A percentile compares a stretch with the other conserved stretches of the same genome.
Conservation (phyloP, 2,329 filamentous ascomycete genomes). For the Penicillium sp. region DNA sequence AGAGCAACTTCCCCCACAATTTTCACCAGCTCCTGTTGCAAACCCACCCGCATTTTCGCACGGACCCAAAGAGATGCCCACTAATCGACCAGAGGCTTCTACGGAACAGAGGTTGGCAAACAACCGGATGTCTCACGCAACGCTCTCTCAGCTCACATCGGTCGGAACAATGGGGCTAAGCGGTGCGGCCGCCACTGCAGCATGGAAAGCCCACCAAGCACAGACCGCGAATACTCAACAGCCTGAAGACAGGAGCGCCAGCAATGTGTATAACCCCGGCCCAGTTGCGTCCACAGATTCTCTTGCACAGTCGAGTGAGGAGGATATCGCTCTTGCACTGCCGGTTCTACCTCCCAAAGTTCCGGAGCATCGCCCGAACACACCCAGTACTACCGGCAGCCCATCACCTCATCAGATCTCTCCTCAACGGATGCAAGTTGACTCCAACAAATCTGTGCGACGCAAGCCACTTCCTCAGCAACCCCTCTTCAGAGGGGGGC, state of each 20-base stretch:
- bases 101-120: conserved; percentile 77
- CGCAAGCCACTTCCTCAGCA: conserved; percentile 56
- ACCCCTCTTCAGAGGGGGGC: conserved; percentile 19
- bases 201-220: conserved; percentile 36
- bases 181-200: conserved; percentile 37
- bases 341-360: conserved; percentile 25
- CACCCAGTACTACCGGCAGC: conserved; percentile 13
- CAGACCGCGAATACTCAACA: conserved; percentile 9
- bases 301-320: conserved; percentile 16
- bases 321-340: conserved; percentile 26
- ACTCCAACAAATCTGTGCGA: conserved; percentile 47
- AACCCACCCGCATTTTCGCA: conserved; percentile 78
- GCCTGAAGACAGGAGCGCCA: neutral
- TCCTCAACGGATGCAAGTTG: conserved; percentile 25
- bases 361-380: conserved; percentile 18
- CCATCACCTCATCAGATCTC: conserved; percentile 14
- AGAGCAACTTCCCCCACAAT: conserved; percentile 47
- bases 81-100: conserved; percentile 68
- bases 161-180: conserved; percentile 56
- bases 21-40: conserved; percentile 72
- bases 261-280: neutral
- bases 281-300: conserved; percentile 1
- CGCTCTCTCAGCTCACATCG: conserved; percentile 74
- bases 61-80: conserved; percentile 67
- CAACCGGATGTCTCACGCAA: conserved; percentile 78